phyloP scores from a whole-genome alignment of 768 basidiomycete species.

The Serendipita vermifera region DNA sequence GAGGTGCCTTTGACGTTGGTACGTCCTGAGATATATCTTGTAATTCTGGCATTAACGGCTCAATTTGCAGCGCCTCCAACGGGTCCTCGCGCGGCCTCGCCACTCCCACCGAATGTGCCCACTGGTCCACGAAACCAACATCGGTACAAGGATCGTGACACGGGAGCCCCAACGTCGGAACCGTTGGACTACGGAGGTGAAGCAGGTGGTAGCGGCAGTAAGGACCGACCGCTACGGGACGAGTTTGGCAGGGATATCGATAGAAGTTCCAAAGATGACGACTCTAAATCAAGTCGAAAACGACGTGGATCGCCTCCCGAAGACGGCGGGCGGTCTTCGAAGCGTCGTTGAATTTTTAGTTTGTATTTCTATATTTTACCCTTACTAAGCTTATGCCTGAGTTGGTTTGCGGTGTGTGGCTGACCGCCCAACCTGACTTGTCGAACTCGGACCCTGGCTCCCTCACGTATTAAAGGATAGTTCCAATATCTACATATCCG shows the following conservation, averaged over 20 bases:
- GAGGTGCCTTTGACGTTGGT: not conserved
- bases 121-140: slow-evolving; percentile 81
- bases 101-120: slow-evolving; percentile 74
- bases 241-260: slow-evolving; percentile 9
- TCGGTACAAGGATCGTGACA: slow-evolving; percentile 82
- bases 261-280: not conserved
- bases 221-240: not conserved
- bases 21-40: not conserved
- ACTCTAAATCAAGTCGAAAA: not conserved
- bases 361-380: not conserved
- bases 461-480: no score
- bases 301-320: not conserved
- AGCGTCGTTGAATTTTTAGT: not conserved
- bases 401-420: not conserved
- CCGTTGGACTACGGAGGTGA: slow-evolving; percentile 76
- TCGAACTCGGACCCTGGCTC: no score
- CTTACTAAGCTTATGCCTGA: not conserved
- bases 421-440: no score
- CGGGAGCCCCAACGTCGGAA: slow-evolving; percentile 72
- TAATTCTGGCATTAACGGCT: not conserved
- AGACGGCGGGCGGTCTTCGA: not conserved
- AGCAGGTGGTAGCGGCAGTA: slow-evolving; percentile 17
- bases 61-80: slow-evolving; percentile 27
- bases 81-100: slow-evolving; percentile 66
- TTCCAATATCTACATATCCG: no score